Evolutionary conservation across 176 grass and related monocot species (phyloP), one percentile per base, ranked within the genome.

Genomic region (Oryza longistaminata): DNA sequence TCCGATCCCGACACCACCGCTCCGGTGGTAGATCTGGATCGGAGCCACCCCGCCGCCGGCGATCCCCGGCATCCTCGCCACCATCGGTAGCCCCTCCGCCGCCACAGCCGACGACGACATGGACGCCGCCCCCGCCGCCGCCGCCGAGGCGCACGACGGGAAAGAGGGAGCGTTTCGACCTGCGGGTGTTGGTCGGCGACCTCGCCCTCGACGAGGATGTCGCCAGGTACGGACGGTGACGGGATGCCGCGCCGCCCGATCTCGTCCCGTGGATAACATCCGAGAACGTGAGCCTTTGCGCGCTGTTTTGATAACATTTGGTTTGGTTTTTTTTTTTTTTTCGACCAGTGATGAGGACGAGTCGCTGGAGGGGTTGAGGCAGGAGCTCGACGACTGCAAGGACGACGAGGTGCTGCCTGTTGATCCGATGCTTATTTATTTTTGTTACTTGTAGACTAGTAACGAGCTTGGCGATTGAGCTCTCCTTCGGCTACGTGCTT

Each of bases 381-480:
- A 86, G 82, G 96, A 98, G 92, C 93, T 98, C 27, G 90, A 98
- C 62, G 86, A 95, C 80, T 98, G 96, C 68, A 98, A 89, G 92
- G 87, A 92, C 84, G 91, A 95, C 65, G 60, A 94, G 87, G 94
- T 94, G 77, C 3, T 25, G 27, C 39, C 13, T 85, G 16, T 85
- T 49, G 39, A 68, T 74, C 3, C 27, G 61, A 24, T 37, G n/a
- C 2, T n/a, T 11, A 1, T 21, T 11, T 52, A 31, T 64, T 24
- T 60, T 22, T 19, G 4, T 64, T 39, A 0, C 39, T 60, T 79
- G 46, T 49, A 6, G 31, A 31, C 68, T 50, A 40, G 27, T 84
- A 55, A 62, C 58, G 58, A 10, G 81, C 70, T 70, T 60, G 19
- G 33, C 29, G 55, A 61, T 43, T 43, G 9, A 49, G 10, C 2